Conservation (phyloP, 345 rosid species). For the Linum tenue region DNA sequence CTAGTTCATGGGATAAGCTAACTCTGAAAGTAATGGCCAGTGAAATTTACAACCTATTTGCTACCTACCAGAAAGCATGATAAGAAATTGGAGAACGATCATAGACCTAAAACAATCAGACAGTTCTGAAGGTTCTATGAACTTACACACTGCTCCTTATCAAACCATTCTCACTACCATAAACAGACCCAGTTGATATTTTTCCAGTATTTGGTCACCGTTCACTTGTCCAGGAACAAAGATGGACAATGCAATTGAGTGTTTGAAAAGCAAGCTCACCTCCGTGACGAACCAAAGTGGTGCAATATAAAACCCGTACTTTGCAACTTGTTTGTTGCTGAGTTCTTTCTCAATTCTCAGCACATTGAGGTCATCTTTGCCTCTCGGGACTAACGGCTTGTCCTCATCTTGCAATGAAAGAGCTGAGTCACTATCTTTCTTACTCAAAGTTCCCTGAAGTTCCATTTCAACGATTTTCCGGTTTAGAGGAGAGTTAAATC, state of each 20-base stretch:
- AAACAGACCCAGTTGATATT: no score
- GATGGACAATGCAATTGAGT: background rate
- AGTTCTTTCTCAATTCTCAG: conserved; percentile 44
- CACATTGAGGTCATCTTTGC: conserved; percentile 42
- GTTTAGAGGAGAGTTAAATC: conserved; percentile 45
- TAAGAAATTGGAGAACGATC: no score
- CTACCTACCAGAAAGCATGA: no score
- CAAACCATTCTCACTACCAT: no score
- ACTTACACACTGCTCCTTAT: no score
- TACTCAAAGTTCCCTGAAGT: conserved; percentile 51
- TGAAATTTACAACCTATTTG: background rate
- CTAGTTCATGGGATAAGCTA: no score
- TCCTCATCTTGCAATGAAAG: conserved; percentile 51
- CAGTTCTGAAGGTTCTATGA: no score
- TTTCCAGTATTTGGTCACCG: background rate
- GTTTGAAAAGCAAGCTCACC: conserved; percentile 30
- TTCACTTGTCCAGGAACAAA: background rate
- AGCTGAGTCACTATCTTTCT: conserved; percentile 68
- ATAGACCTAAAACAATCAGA: background rate
- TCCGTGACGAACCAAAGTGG: conserved; percentile 98
- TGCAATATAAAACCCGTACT: conserved; percentile 80
- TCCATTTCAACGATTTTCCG: conserved; percentile 65
- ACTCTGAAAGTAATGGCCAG: conserved; percentile 1
- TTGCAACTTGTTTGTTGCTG: conserved; percentile 61
- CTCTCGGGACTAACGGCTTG: conserved; percentile 49